Conservation (phyloP, 1,284 basidiomycete species). For the Wallemia ichthyophaga region DNA sequence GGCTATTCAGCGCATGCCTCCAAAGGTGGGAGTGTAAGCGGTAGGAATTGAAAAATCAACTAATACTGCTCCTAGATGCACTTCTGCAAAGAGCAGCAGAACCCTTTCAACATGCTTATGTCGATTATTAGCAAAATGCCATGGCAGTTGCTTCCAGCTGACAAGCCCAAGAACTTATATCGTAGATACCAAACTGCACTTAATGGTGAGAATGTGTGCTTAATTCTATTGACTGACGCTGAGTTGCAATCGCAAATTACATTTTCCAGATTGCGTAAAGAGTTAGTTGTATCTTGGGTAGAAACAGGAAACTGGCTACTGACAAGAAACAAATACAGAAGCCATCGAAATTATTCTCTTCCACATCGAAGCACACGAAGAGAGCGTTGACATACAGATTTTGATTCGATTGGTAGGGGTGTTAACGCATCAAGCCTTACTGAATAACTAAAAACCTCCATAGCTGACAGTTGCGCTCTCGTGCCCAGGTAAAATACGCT, state of each 20-base stretch:
- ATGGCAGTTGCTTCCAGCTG: background rate
- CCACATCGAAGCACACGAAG: background rate
- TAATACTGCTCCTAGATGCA: slow-evolving; percentile 1
- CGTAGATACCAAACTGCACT: background rate
- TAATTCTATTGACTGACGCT: too few species aligned
- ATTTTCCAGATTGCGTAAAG: background rate
- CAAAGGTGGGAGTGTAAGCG: background rate
- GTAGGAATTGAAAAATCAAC: too few species aligned
- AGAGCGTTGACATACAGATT: background rate
- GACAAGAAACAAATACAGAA: background rate
- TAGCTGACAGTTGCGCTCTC: background rate
- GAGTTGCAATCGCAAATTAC: too few species aligned
- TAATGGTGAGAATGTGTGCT: background rate
- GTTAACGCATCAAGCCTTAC: too few species aligned
- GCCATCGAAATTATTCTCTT: background rate
- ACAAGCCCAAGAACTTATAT: background rate
- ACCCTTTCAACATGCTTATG: slow-evolving; percentile 1
- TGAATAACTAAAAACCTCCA: too few species aligned
- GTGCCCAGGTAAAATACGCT: background rate
- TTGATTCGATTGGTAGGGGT: background rate
- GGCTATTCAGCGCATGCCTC: slow-evolving; percentile 1
- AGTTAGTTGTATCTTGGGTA: background rate
- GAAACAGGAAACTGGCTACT: background rate
- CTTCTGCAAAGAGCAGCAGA: slow-evolving; percentile 1
- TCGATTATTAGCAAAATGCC: background rate